Evolutionary conservation across 116 monocot species (phyloP).

Genomic region (Thalassia testudinum): DNA sequence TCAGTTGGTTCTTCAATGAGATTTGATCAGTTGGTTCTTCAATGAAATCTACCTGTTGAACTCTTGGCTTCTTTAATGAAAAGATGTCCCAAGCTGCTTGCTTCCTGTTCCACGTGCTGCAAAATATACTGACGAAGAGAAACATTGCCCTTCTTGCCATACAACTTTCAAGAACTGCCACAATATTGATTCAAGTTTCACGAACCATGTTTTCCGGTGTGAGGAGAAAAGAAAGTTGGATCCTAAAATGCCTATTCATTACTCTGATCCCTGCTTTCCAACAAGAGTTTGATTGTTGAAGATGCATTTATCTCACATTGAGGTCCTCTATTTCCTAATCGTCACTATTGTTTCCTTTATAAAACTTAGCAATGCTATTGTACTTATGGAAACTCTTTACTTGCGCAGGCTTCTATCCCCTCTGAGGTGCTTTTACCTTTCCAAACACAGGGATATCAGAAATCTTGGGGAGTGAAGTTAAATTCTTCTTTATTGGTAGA

Average conservation of each 20-base stretch:
- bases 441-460: too few relatives aligned
- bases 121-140: conserved; percentile 46
- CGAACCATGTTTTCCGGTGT: conserved; percentile 46
- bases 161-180: conserved; percentile 37
- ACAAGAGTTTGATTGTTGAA: conserved; percentile 51
- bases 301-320: conserved; percentile 46
- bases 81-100: conserved; percentile 41
- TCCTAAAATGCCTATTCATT: conserved; percentile 27
- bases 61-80: too few relatives aligned
- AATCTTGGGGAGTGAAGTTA: too few relatives aligned
- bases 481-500: too few relatives aligned
- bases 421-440: too few relatives aligned
- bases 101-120: conserved; percentile 46
- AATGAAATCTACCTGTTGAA: too few relatives aligned
- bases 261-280: conserved; percentile 27
- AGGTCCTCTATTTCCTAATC: conserved; percentile 20
- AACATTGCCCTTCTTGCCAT: conserved; percentile 70
- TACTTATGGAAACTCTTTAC: too few relatives aligned
- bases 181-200: conserved; percentile 26
- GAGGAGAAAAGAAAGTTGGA: conserved; percentile 35
- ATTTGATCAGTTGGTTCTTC: too few relatives aligned
- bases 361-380: too few relatives aligned
- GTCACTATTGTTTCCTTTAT: too few relatives aligned
- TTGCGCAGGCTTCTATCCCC: too few relatives aligned
- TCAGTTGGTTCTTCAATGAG: too few relatives aligned